Conservation (phyloP, 768 basidiomycete species). For the Clavulina sp. region DNA sequence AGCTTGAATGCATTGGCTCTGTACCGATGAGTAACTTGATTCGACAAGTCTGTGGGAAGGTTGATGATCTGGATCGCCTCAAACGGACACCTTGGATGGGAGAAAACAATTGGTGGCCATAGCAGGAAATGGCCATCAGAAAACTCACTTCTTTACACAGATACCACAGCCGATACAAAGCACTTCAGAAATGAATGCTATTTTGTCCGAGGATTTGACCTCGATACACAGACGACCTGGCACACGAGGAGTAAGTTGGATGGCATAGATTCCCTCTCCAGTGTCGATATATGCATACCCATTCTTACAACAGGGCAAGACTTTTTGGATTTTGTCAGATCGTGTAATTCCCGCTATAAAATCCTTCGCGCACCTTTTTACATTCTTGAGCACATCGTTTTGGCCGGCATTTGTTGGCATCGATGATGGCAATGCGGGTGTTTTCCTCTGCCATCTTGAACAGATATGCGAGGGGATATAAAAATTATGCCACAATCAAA, state of each 20-base stretch:
- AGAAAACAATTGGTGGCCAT: neutral
- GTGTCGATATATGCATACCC: conserved; percentile 34
- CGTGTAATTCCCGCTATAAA: neutral
- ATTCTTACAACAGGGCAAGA: conserved; percentile 96
- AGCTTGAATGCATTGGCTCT: conserved; percentile 98
- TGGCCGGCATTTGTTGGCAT: conserved; percentile 84
- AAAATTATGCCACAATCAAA: no score
- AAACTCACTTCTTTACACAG: conserved; percentile 89
- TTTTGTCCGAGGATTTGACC: conserved; percentile 89
- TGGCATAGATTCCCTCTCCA: neutral
- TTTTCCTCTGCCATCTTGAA: conserved; percentile 86
- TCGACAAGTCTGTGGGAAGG: conserved; percentile 89
- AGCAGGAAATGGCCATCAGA: neutral
- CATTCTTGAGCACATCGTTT: conserved; percentile 96
- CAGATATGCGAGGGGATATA: no score
- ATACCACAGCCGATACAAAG: conserved; percentile 99
- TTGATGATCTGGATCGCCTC: conserved; percentile 99
- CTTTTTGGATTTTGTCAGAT: conserved; percentile 17
- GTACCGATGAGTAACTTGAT: conserved; percentile 94
- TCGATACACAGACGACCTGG: conserved; percentile 95
- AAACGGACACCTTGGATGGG: conserved; percentile 97
- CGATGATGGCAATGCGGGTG: conserved; percentile 93
- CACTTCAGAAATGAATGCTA: conserved; percentile 97
- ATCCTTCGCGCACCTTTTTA: conserved; percentile 51
- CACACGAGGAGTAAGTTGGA: neutral